Evolutionary conservation across 176 grass and related monocot genomes (phyloP).

Genomic region (Elymus sibiricus): DNA sequence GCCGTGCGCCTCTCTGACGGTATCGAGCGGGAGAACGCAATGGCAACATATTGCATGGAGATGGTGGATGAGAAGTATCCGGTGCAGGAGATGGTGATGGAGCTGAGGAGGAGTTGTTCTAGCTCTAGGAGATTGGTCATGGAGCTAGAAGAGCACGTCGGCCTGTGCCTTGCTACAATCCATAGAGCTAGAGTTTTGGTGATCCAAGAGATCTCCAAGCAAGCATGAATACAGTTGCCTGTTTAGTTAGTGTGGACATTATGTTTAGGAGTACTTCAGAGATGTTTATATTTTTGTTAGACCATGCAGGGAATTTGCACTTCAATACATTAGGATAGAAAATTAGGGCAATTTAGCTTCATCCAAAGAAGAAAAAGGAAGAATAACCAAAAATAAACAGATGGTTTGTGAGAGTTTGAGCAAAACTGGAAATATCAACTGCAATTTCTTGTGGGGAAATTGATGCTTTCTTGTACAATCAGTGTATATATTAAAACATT

Average conservation of each 20-base stretch:
- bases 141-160: conserved; percentile 44
- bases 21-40: conserved; percentile 40
- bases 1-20: conserved; percentile 33
- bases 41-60: conserved; percentile 31
- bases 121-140: conserved; percentile 17
- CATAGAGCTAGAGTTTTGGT: conserved; percentile 45
- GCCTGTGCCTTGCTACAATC: conserved; percentile 46
- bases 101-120: conserved; percentile 36
- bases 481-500: neutral
- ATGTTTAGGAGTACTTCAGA: conserved; percentile 11
- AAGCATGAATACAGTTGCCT: neutral
- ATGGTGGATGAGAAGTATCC: conserved; percentile 6
- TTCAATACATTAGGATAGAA: neutral
- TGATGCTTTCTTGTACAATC: neutral
- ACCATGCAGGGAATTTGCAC: neutral
- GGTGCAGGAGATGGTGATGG: conserved; percentile 28
- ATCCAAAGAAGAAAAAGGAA: neutral
- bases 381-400: neutral
- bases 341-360: neutral
- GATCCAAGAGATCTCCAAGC: conserved; percentile 29
- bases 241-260: neutral
- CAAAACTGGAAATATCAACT: conserved; percentile 1
- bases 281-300: neutral
- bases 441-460: neutral
- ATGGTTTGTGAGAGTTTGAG: neutral